Percentiles rank a stretch among this genome's conserved stretches.
These are phyloP conservation scores for Wickerhamiella hasegawae DNA, from an alignment of 805 yeast genomes.

Conservation along the genomic window DNA sequence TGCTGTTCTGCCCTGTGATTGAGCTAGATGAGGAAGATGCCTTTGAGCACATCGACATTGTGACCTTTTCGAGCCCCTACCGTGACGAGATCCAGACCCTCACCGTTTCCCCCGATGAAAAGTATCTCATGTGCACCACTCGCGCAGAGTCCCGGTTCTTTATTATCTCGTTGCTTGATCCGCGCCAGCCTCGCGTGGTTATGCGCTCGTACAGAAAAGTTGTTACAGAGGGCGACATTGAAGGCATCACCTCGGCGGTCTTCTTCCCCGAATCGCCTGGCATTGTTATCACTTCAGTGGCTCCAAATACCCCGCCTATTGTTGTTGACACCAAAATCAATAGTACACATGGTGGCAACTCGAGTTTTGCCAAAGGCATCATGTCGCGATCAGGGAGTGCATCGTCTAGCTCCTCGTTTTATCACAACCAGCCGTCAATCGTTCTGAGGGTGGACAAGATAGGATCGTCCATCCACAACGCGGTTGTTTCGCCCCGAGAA, in stretches of 20 bases:
- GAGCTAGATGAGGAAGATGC: conserved; percentile 5
- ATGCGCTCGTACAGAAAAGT: conserved; percentile 51
- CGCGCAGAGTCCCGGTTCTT: conserved; percentile 65
- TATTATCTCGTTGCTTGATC: conserved; percentile 49
- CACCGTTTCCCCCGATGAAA: conserved; percentile 55
- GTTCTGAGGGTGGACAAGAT: conserved; percentile 56
- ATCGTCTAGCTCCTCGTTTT: conserved; percentile 14
- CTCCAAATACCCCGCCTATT: conserved; percentile 51
- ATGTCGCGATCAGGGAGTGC: too few species aligned
- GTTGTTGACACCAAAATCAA: conserved; percentile 44
- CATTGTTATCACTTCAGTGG: conserved; percentile 38
- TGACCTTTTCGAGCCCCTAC: conserved; percentile 69
- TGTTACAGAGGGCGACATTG: conserved; percentile 58
- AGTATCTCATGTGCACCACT: conserved; percentile 60
- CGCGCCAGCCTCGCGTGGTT: conserved; percentile 46
- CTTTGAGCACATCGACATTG: conserved; percentile 33
- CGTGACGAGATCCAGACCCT: conserved; percentile 68
- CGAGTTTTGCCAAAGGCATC: conserved; percentile 1
- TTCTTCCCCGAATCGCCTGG: conserved; percentile 49
- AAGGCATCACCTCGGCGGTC: conserved; percentile 71
- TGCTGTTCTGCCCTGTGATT: conserved; percentile 30
- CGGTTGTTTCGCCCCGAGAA: conserved; percentile 69
- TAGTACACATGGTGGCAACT: conserved; percentile 1
- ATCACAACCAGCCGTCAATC: conserved; percentile 44
- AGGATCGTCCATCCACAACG: conserved; percentile 61